phyloP scores from a whole-genome alignment of 768 basidiomycete genomes.

The Clitopilus passeckerianus region DNA sequence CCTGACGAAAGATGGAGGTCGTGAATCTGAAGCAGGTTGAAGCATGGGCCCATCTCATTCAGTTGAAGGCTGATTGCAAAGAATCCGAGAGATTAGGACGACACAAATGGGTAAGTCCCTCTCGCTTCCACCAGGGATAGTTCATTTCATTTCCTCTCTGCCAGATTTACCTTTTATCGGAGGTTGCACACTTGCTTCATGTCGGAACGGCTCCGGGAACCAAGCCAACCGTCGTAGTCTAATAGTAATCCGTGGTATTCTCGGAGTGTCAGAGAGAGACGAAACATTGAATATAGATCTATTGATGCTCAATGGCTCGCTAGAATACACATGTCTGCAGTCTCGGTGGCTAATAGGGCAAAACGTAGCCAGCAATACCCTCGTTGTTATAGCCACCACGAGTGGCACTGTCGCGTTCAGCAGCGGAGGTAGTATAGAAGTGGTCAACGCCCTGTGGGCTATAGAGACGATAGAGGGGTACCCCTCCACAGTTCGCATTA shows the following conservation, averaged over 20 bases:
- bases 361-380: neutral
- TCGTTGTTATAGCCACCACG: neutral
- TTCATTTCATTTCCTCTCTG: neutral
- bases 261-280: neutral
- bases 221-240: neutral
- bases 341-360: neutral
- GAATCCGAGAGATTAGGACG: neutral
- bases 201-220: neutral
- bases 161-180: neutral
- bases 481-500: conserved; percentile 1
- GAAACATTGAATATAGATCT: neutral
- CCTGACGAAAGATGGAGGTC: neutral
- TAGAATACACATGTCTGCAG: neutral
- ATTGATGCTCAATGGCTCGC: neutral
- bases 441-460: conserved; percentile 7
- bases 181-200: neutral
- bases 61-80: neutral
- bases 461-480: conserved; percentile 15
- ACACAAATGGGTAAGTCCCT: neutral
- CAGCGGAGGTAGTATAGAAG: conserved; percentile 15
- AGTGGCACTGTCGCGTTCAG: conserved; percentile 6
- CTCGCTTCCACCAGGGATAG: neutral
- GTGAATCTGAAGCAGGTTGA: neutral
- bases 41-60: neutral
- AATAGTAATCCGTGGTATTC: neutral